A percentile compares a stretch with the other conserved stretches of the same genome.
Conservation (phyloP, 2,329 filamentous ascomycete genomes). For the Xylaria sp. region DNA sequence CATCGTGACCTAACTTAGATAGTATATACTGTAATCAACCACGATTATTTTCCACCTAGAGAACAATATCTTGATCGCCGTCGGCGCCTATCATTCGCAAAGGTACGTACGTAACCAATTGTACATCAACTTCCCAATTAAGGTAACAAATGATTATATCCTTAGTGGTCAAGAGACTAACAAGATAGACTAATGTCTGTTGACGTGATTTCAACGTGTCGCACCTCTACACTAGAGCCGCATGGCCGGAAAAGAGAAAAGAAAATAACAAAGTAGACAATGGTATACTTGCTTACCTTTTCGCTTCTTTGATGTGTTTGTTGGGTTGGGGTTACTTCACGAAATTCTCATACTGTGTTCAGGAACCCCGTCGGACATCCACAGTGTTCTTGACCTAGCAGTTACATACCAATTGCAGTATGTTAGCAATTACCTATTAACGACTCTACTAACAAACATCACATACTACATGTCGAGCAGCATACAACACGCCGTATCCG, state of each 20-base stretch:
- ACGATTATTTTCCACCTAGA: not conserved
- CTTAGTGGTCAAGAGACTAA: not conserved
- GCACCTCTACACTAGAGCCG: slow-evolving; percentile 18
- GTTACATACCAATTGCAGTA: no score
- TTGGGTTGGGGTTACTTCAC: not conserved
- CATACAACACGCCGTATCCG: slow-evolving; percentile 7
- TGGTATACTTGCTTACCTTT: not conserved
- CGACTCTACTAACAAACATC: not conserved
- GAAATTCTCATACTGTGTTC: slow-evolving; percentile 13
- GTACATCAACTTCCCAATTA: not conserved
- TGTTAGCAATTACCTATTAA: not conserved
- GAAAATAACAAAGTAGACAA: slow-evolving; percentile 4
- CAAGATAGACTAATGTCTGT: slow-evolving; percentile 18
- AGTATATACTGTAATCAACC: not conserved
- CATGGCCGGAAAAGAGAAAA: slow-evolving; percentile 10
- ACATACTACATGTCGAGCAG: not conserved
- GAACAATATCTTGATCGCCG: not conserved
- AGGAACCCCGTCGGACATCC: not conserved
- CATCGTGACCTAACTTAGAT: not conserved
- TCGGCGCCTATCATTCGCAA: not conserved
- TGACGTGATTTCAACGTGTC: slow-evolving; percentile 22
- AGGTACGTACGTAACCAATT: not conserved
- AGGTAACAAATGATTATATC: not conserved
- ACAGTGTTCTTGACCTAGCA: not conserved
- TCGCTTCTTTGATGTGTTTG: not conserved